A percentile compares a stretch with the other conserved stretches of the same genome.
Evolutionary conservation across 179 eudicot species (phyloP).

Genomic region (Patellifolia procumbens): DNA sequence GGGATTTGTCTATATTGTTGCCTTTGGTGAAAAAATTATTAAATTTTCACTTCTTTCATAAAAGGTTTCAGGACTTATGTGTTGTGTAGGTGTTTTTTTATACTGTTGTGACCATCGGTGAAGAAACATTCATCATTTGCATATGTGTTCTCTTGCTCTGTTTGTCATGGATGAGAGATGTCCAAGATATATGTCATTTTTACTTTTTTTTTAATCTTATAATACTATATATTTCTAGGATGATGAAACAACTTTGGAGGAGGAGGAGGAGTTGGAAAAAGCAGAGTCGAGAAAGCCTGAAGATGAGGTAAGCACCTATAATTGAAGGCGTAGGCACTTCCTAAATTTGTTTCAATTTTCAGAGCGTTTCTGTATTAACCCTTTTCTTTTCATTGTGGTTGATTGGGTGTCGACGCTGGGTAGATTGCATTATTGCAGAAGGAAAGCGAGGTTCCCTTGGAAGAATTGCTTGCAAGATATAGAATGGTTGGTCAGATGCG

Average conservation of each 20-base stretch:
- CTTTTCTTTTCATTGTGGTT: not conserved
- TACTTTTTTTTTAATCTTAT: not conserved
- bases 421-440: slow-evolving; percentile 89
- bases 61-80: not conserved
- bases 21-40: not conserved
- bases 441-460: slow-evolving; percentile 91
- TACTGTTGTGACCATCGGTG: not conserved
- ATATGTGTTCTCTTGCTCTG: slow-evolving; percentile 1
- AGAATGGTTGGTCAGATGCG: slow-evolving; percentile 55
- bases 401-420: slow-evolving; percentile 28
- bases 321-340: not conserved
- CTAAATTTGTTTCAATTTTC: not conserved
- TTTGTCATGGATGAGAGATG: not conserved
- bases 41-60: too few relatives aligned
- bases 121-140: not conserved
- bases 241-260: slow-evolving; percentile 87
- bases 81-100: not conserved
- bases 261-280: slow-evolving; percentile 87
- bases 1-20: not conserved
- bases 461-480: slow-evolving; percentile 90
- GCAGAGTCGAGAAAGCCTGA: slow-evolving; percentile 52
- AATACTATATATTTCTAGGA: slow-evolving; percentile 47
- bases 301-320: slow-evolving; percentile 59
- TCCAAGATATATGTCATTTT: not conserved
- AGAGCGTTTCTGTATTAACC: not conserved